Evolutionary conservation across 1,284 basidiomycete genomes (phyloP).

Genomic region (Xerocomus nothofagi): DNA sequence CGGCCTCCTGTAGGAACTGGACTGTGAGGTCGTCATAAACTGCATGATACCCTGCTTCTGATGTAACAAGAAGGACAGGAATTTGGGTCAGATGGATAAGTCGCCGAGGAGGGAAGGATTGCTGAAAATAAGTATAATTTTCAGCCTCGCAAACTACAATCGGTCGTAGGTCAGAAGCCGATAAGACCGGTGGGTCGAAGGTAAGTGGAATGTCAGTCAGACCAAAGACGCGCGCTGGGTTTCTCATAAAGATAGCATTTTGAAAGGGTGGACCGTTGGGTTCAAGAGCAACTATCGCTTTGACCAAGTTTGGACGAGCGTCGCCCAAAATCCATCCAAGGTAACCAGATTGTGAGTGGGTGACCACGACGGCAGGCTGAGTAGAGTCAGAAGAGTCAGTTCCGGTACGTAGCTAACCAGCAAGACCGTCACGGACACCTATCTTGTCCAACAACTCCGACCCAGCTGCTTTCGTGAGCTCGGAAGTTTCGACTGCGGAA

Average conservation of each 20-base stretch:
- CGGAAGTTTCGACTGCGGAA: conserved; percentile 26
- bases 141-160: conserved; percentile 26
- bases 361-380: conserved; percentile 45
- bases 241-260: conserved; percentile 43
- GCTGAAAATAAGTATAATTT: conserved; percentile 43
- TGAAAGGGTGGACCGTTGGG: conserved; percentile 51
- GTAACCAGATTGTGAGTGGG: conserved; percentile 49
- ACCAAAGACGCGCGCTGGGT: conserved; percentile 41
- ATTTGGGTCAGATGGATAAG: conserved; percentile 43
- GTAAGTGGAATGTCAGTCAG: conserved; percentile 45
- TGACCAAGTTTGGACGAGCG: conserved; percentile 42
- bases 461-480: conserved; percentile 32
- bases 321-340: conserved; percentile 52
- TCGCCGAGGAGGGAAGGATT: conserved; percentile 42
- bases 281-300: conserved; percentile 48
- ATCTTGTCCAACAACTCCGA: conserved; percentile 32
- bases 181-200: conserved; percentile 43
- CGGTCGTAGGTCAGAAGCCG: conserved; percentile 37
- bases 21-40: conserved; percentile 48
- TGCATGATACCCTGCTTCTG: conserved; percentile 49
- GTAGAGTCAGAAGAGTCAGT: conserved; percentile 2
- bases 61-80: conserved; percentile 48
- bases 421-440: conserved; percentile 23
- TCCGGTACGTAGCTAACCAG: background rate
- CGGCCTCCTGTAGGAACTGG: conserved; percentile 43